Conservation (phyloP, 208 protist genomes). For the Leishmania major region DNA sequence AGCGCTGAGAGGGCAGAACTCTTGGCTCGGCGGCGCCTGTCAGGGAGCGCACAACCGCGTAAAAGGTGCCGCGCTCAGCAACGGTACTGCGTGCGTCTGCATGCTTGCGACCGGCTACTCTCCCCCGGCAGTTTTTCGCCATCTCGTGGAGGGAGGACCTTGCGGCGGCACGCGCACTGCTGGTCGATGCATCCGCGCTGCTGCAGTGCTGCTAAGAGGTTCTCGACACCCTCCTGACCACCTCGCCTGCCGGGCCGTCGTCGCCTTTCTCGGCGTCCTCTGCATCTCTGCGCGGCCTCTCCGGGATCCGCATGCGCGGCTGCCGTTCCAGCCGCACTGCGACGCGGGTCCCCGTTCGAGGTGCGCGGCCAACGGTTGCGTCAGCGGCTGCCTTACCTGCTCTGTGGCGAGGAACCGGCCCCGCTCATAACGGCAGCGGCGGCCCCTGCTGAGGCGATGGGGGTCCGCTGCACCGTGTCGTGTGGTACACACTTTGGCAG, state of each 20-base stretch:
- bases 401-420: conserved; percentile 10
- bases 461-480: background rate
- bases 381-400: conserved; percentile 19
- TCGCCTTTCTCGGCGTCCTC: background rate
- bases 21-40: conserved; percentile 9
- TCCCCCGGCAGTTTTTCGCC: conserved; percentile 14
- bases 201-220: conserved; percentile 15
- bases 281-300: background rate
- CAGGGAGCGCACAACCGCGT: conserved; percentile 1
- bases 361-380: conserved; percentile 3
- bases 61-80: conserved; percentile 1
- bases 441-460: conserved; percentile 7
- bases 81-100: conserved; percentile 14
- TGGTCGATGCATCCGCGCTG: conserved; percentile 20
- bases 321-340: conserved; percentile 5
- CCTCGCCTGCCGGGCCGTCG: background rate
- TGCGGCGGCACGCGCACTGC: conserved; percentile 11
- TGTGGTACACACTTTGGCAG: background rate
- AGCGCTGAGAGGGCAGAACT: background rate
- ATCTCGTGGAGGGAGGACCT: conserved; percentile 15
- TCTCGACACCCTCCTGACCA: background rate
- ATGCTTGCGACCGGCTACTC: conserved; percentile 4
- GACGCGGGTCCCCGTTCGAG: background rate
- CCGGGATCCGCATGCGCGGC: background rate
- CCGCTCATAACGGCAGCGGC: conserved; percentile 7